A percentile compares a stretch with the other conserved stretches of the same genome.
These are phyloP conservation scores for Amoeboradix gromovi DNA, from an alignment of 371 early-diverging fungal genomes.

Conservation along the genomic window DNA sequence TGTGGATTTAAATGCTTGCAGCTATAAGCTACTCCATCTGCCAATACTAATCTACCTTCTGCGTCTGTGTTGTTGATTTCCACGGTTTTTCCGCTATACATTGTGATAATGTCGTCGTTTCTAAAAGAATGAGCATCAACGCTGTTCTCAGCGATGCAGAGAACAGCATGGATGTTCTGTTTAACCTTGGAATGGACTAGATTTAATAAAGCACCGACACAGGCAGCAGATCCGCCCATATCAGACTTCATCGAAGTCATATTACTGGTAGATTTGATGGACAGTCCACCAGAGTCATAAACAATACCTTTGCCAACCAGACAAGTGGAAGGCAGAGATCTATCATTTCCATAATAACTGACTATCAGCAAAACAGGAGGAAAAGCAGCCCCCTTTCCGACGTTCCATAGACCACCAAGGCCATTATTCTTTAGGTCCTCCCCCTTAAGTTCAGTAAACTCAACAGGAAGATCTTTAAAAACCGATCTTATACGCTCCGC, in stretches of 20 bases:
- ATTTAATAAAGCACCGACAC: conserved; percentile 13
- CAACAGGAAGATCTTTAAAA: conserved; percentile 6
- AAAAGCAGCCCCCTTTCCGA: conserved; percentile 13
- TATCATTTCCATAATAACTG: too few species aligned
- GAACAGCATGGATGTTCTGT: conserved; percentile 9
- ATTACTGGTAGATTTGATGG: conserved; percentile 10
- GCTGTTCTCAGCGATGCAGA: conserved; percentile 19
- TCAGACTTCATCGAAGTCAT: conserved; percentile 13
- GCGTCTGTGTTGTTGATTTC: conserved; percentile 23
- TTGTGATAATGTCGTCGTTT: conserved; percentile 14
- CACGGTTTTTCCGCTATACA: conserved; percentile 19
- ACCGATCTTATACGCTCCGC: conserved; percentile 9
- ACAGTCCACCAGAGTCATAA: conserved; percentile 20
- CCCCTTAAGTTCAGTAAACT: conserved; percentile 11
- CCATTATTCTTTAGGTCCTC: conserved; percentile 11
- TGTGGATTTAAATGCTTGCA: conserved; percentile 12
- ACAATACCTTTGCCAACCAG: conserved; percentile 23
- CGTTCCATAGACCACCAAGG: conserved; percentile 13
- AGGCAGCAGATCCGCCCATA: conserved; percentile 18
- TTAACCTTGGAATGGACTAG: conserved; percentile 4
- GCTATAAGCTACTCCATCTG: conserved; percentile 14
- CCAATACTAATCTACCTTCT: conserved; percentile 12
- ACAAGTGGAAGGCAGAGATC: too few species aligned
- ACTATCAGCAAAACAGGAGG: conserved; percentile 15
- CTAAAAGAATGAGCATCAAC: conserved; percentile 6